phyloP scores from a whole-genome alignment of 345 rosid species.

The Corchorus capsularis region DNA sequence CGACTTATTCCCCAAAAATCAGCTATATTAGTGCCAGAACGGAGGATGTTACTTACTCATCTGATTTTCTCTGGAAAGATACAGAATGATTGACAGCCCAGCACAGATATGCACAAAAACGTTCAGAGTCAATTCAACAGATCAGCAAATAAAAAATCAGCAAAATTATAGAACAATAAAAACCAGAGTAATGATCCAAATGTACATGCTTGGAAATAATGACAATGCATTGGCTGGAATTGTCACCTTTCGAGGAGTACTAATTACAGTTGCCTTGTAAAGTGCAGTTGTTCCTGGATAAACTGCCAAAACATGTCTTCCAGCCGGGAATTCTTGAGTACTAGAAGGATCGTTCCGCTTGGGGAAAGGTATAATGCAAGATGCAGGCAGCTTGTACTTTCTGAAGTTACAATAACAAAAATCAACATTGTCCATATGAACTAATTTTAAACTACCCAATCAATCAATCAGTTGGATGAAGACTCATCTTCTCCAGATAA shows the following conservation, averaged over 20 bases:
- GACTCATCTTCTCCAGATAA: slow-evolving; percentile 5
- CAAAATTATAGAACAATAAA: background rate
- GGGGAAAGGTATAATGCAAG: slow-evolving; percentile 85
- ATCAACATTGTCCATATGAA: slow-evolving; percentile 11
- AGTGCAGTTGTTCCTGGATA: slow-evolving; percentile 98
- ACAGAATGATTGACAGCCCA: slow-evolving; percentile 20
- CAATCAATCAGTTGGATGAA: background rate
- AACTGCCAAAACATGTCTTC: slow-evolving; percentile 92
- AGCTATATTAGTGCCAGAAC: background rate
- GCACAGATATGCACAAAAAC: slow-evolving; percentile 27
- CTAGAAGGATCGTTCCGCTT: slow-evolving; percentile 64
- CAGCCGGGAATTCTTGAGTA: slow-evolving; percentile 61
- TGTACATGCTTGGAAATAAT: background rate
- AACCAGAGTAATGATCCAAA: background rate
- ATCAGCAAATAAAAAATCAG: slow-evolving; percentile 1
- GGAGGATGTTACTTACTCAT: slow-evolving; percentile 68
- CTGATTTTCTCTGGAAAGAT: slow-evolving; percentile 72
- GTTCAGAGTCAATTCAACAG: slow-evolving; percentile 32
- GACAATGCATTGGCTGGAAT: background rate
- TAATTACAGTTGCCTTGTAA: slow-evolving; percentile 90
- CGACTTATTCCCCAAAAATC: background rate
- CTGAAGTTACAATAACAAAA: slow-evolving; percentile 38
- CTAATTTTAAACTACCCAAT: background rate
- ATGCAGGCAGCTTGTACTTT: slow-evolving; percentile 80
- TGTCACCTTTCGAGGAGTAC: slow-evolving; percentile 73